Base-by-base conservation (phyloP, 2,329 filamentous ascomycete genomes). In the Pseudogymnoascus pannorum region DNA sequence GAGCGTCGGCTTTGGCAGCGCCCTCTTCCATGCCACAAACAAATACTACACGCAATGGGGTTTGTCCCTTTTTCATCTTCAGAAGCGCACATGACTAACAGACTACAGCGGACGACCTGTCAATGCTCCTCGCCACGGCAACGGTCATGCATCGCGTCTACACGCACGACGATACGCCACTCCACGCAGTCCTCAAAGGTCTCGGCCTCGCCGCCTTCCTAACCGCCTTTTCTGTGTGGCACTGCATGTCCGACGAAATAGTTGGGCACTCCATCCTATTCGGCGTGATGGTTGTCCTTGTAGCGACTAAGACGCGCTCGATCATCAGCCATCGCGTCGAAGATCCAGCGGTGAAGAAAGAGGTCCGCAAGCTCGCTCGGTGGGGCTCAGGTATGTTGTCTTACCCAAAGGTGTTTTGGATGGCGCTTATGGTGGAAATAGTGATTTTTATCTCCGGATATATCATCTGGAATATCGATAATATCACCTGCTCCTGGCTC, bases 391-490 rank as follows among this genome's bases (percentile, higher is more conserved):
- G 69, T 71, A 66, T 44, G 64, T 66, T 22, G 14, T 11, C 2
- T 26, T 1, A 16, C 7, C n/a, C 33, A 14, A 14, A n/a, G 14
- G 4, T 5, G 14, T 5, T 36, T 36, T 36, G 12, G 6, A 33
- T 18, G 7, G 12, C 20, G 24, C 60, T 59, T 3, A 61, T 33
- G 2, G 5, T 31, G 5, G 3, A 58, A 22, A 40, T 33, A 68
- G 69, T 69, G 2, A 67, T 73, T 0, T 76, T 79, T 57, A 69
- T 75, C 6, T 57, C 76, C 5, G 80, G 77, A 1, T 85, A 81
- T 64, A 66, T 76, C 8, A 69, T 86, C 22, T 86, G 83, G 83
- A 78, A 81, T 58, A 75, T 86, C 14, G 83, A 86, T 51, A 76
- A 81, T 8, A 76, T 81, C 66, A 73, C 76, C 11, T 87, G 84